Conservation (phyloP, 768 basidiomycete genomes). For the Hirschioporus abietinus region DNA sequence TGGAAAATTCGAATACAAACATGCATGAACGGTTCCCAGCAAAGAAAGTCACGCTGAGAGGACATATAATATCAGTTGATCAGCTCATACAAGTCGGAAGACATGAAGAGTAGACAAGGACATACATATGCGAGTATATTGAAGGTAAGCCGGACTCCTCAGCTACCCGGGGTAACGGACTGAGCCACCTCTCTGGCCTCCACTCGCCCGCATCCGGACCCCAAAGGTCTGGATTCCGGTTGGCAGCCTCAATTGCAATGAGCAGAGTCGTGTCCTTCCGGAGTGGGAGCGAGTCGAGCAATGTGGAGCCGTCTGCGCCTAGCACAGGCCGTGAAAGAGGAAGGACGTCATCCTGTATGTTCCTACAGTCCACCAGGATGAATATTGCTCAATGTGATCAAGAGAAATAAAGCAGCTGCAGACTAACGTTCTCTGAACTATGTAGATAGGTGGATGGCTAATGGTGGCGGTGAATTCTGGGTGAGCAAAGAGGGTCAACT, state of each 20-base stretch:
- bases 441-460: not conserved
- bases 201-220: conserved; percentile 33
- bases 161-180: conserved; percentile 11
- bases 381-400: not conserved
- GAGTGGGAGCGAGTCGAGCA: conserved; percentile 21
- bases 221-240: conserved; percentile 47
- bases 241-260: conserved; percentile 41
- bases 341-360: conserved; percentile 23
- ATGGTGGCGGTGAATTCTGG: not conserved
- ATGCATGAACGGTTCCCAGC: conserved; percentile 13
- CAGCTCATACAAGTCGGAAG: not conserved
- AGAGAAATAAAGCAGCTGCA: not conserved
- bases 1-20: conserved; percentile 11
- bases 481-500: not conserved
- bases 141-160: conserved; percentile 13
- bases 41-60: conserved; percentile 12
- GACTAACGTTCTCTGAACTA: not conserved
- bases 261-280: conserved; percentile 25
- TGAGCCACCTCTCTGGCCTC: conserved; percentile 20
- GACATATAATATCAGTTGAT: not conserved
- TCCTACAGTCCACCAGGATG: conserved; percentile 36
- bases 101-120: not conserved
- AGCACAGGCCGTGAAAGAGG: conserved; percentile 32
- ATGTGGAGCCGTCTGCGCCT: conserved; percentile 16
- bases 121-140: conserved; percentile 16